Evolutionary conservation across 2,329 filamentous ascomycete genomes (phyloP), one percentile per base, ranked within the genome.

Genomic region (Xylaria sp.): DNA sequence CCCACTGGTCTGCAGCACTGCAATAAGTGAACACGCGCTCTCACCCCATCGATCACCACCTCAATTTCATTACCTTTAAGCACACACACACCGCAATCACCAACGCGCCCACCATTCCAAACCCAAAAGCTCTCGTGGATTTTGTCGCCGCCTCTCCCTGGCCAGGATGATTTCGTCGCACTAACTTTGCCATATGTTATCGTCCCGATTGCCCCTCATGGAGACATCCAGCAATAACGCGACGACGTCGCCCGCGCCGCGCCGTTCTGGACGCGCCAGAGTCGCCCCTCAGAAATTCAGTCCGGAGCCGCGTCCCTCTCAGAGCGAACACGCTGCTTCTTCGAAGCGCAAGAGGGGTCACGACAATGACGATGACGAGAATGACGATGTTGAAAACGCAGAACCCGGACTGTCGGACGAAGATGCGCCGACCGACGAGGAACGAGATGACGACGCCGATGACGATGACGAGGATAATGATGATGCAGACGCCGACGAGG

Each of bases 191-290:
- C 76, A 77, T 72, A 84, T 85, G 81, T 79, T 75, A 78, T 75
- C 78, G 73, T 78, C 75, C 76, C 80, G 82, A 81, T 76, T 78
- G 78, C 83, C 84, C 74, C 83, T 85, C 75, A 85, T 86, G 83
- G 83, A 86, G 77, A 85, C 78, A 73, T 84, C 85, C 81, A 86
- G 88, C 75, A 86, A 84, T 76, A 87, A 86, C 81, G 83, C 85
- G 79, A 85, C 83, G 76, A 82, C 83, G 73, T 86, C 86, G 59
- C 84, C 86, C 70, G 84, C 74, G 76, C 83, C 85, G 81, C 86
- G 87, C 84, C 90, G 90, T 73, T 92, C 90, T 46, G 88, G 89
- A 88, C 89, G 89, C 88, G 89, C 89, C 82, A 85, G 88, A 71
- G 87, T 84, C 77, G 84, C 83, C 44, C 88, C 89, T 55, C 79